Evolutionary conservation across 257 asterid genomes (phyloP), one percentile per base, ranked within the genome.

Genomic region (Verbena officinalis): DNA sequence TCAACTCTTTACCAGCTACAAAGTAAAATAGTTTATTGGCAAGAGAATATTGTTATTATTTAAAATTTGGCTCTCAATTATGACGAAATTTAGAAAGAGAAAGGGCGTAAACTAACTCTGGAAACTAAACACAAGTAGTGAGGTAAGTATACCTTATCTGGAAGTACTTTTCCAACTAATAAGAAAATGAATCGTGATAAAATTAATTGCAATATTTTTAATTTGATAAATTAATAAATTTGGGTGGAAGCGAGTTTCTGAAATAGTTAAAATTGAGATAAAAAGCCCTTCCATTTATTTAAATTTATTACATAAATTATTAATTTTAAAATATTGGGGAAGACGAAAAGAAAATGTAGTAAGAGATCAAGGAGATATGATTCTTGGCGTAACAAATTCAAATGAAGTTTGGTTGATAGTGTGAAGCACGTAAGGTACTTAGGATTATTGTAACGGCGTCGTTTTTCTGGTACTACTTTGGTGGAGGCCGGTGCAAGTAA

Each of bases 341-440:
- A n/a, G n/a, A n/a, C n/a, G n/a, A n/a, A n/a, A n/a, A n/a, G n/a
- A n/a, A n/a, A n/a, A n/a, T n/a, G n/a, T n/a, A n/a, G n/a, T n/a
- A n/a, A n/a, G n/a, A n/a, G n/a, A n/a, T n/a, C n/a, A n/a, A n/a
- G 36, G 36, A 2, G 36, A 30, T 30, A 7, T 38, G 75, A 80
- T 77, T 64, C 75, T 81, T 77, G 64, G 77, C 77, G 81, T 74
- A 72, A 55, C 73, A 61, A 69, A 56, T 57, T 67, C n/a, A n/a
- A n/a, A n/a, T n/a, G n/a, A 73, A 42, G 19, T 68, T 30, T 55
- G 69, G 66, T n/a, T n/a, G n/a, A n/a, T 54, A 48, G 73, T 68
- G 80, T 48, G 49, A 59, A 69, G 67, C 82, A 77, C 83, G 76
- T 67, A 65, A 63, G 61, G 52, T 31, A 24, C 15, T 17, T 52